Evolutionary conservation across 2,329 filamentous ascomycete species (phyloP).

Genomic region (Verticillium nonalfalfae): DNA sequence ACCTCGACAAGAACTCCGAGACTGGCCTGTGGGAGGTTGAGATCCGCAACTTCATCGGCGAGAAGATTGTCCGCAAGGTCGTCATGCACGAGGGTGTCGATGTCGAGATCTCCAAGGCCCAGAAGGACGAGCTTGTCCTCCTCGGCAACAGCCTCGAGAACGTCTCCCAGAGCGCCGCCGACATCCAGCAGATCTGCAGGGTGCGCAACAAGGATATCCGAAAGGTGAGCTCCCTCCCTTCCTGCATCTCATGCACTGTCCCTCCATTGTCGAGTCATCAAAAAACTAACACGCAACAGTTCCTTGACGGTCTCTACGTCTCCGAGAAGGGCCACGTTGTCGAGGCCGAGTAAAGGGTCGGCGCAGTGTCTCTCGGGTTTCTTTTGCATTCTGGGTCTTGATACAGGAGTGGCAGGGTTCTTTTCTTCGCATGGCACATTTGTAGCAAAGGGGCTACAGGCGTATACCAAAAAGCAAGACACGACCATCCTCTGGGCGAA

Average conservation of each 20-base stretch:
- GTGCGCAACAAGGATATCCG: conserved; percentile 99
- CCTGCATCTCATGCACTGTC: background rate
- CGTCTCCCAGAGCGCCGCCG: conserved; percentile 96
- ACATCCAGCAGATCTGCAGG: conserved; percentile 99
- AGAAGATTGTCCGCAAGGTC: conserved; percentile 97
- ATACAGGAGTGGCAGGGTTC: conserved; percentile 51
- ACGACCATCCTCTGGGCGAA: conserved; percentile 1
- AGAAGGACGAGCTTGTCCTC: conserved; percentile 97
- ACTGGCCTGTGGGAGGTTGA: conserved; percentile 85
- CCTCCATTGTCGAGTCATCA: background rate
- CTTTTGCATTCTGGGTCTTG: conserved; percentile 51
- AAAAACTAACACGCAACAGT: conserved; percentile 45
- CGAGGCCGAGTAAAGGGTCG: conserved; percentile 50
- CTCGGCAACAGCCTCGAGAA: conserved; percentile 92
- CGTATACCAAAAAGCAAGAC: conserved; percentile 23
- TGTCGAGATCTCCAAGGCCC: conserved; percentile 80
- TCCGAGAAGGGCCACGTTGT: conserved; percentile 96
- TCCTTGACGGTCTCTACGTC: conserved; percentile 99
- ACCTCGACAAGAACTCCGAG: conserved; percentile 93
- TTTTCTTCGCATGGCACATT: conserved; percentile 52
- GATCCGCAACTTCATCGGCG: conserved; percentile 99
- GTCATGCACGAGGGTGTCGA: conserved; percentile 86
- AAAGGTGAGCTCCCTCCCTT: conserved; percentile 57
- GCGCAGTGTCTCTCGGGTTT: conserved; percentile 22
- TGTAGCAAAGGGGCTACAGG: conserved; percentile 44